Percentiles rank a stretch among this genome's conserved stretches.
Evolutionary conservation across 73 alveolate genomes (phyloP).

Genomic region (Urostyla sp.): DNA sequence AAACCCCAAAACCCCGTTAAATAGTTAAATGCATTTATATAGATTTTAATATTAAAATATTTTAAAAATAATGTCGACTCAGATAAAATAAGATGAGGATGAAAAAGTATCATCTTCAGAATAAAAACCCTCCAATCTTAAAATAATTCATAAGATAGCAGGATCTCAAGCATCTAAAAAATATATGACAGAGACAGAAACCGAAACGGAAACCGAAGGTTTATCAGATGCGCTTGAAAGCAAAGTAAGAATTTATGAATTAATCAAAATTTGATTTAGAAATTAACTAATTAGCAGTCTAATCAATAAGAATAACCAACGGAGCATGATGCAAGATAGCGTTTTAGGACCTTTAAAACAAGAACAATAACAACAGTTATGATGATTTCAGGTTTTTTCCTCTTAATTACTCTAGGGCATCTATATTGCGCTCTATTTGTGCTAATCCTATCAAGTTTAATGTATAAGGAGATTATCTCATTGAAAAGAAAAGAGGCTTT

Average conservation of each 20-base stretch:
- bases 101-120: not conserved
- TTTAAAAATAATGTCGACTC: not conserved
- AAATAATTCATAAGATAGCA: too few relatives aligned
- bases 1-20: slow-evolving; percentile 22
- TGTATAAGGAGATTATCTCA: slow-evolving; percentile 91
- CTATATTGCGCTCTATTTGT: slow-evolving; percentile 85
- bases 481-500: slow-evolving; percentile 88
- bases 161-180: too few relatives aligned
- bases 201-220: slow-evolving; percentile 60
- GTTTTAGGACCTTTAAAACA: slow-evolving; percentile 63
- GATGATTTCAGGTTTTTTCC: slow-evolving; percentile 73
- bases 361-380: slow-evolving; percentile 79
- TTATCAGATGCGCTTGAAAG: slow-evolving; percentile 74
- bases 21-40: not conserved
- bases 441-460: slow-evolving; percentile 53
- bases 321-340: too few relatives aligned
- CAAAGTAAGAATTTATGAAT: slow-evolving; percentile 57
- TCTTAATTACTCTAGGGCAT: slow-evolving; percentile 88
- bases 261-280: slow-evolving; percentile 51
- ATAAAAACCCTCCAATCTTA: not conserved
- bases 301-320: slow-evolving; percentile 35
- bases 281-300: slow-evolving; percentile 56
- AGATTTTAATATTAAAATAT: not conserved
- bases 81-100: not conserved
- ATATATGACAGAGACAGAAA: not conserved